These are phyloP conservation scores for Heritiera littoralis DNA, from an alignment of 345 rosid species.

Conservation along the genomic window DNA sequence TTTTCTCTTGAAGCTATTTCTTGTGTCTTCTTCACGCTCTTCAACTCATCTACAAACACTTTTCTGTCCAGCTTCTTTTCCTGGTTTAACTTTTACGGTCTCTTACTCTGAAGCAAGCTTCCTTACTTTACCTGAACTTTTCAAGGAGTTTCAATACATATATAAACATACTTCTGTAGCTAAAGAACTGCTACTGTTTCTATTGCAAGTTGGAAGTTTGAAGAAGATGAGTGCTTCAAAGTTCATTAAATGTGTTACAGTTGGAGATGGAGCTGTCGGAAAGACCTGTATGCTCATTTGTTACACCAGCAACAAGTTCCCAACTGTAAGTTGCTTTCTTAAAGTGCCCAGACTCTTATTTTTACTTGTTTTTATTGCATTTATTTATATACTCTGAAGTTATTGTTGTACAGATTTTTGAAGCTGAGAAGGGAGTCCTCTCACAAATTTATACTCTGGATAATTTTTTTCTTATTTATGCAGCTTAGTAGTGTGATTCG, in stretches of 20 bases:
- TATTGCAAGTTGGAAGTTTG: constrained; percentile 22
- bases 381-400: too few relatives aligned
- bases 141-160: neutral
- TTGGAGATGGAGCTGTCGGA: constrained; percentile 99
- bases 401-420: neutral
- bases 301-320: constrained; percentile 98
- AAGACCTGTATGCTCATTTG: constrained; percentile 99
- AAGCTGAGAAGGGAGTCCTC: neutral
- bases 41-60: constrained; percentile 5
- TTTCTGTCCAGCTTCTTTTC: constrained; percentile 19
- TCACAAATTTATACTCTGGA: neutral
- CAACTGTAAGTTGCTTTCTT: constrained; percentile 58
- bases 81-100: constrained; percentile 22
- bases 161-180: neutral
- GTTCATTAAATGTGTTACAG: constrained; percentile 99
- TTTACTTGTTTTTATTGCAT: neutral
- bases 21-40: constrained; percentile 5
- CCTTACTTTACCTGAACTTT: constrained; percentile 23
- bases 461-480: neutral
- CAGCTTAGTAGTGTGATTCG: neutral
- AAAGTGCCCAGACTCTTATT: constrained; percentile 15
- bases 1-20: neutral
- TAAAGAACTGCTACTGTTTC: constrained; percentile 12
- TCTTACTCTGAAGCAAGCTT: constrained; percentile 28
- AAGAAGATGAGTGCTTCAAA: constrained; percentile 80